These are phyloP conservation scores for Coprinellus micaceus DNA, from an alignment of 768 basidiomycete genomes.

Conservation along the genomic window DNA sequence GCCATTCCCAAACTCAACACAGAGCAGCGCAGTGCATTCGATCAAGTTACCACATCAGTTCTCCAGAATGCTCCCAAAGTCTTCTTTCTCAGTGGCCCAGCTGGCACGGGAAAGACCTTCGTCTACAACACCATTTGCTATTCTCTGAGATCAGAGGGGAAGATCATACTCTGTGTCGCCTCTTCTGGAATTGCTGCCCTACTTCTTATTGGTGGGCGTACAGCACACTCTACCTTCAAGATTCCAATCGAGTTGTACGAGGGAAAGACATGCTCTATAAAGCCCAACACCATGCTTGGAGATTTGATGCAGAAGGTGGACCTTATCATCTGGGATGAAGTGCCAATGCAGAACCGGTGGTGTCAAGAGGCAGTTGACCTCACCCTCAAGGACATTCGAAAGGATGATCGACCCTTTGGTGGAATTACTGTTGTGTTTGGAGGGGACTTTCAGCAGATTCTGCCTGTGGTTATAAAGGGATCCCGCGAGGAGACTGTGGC, in stretches of 20 bases:
- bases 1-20: constrained; percentile 17
- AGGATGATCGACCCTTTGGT: constrained; percentile 32
- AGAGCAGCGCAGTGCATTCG: constrained; percentile 25
- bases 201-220: constrained; percentile 40
- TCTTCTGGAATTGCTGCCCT: constrained; percentile 49
- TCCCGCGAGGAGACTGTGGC: constrained; percentile 34
- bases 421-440: constrained; percentile 45
- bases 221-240: constrained; percentile 47
- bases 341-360: constrained; percentile 34
- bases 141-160: constrained; percentile 19
- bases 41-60: constrained; percentile 25
- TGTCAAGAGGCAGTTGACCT: constrained; percentile 37
- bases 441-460: constrained; percentile 47
- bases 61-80: constrained; percentile 12
- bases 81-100: constrained; percentile 42
- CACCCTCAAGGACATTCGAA: constrained; percentile 30
- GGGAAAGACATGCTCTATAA: constrained; percentile 27
- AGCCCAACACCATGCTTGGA: constrained; percentile 21
- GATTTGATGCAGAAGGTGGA: constrained; percentile 28
- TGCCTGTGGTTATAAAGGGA: constrained; percentile 41
- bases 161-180: constrained; percentile 44
- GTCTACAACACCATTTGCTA: constrained; percentile 33
- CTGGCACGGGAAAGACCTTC: constrained; percentile 46
- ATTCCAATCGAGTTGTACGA: constrained; percentile 37
- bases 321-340: constrained; percentile 47